Percentiles rank a stretch among this genome's conserved stretches.
These are phyloP conservation scores for Millerozyma acaciae DNA, from an alignment of 805 yeast species.

Conservation along the genomic window DNA sequence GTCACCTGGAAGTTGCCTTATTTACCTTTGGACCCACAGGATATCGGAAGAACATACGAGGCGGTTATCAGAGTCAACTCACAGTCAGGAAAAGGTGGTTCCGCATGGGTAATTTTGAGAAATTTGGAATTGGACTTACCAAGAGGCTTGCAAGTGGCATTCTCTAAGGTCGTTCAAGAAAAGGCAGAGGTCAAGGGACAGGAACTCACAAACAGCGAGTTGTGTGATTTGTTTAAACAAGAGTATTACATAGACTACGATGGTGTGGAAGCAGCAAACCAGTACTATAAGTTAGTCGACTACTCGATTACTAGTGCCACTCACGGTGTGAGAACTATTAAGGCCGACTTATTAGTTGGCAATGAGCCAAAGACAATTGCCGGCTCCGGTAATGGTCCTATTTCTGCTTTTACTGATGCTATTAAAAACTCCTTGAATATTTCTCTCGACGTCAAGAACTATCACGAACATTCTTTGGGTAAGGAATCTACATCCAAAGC, in stretches of 20 bases:
- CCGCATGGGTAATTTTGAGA: slow-evolving; percentile 80
- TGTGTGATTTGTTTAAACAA: slow-evolving; percentile 59
- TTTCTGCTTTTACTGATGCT: slow-evolving; percentile 70
- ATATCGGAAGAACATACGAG: slow-evolving; percentile 85
- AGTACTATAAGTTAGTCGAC: slow-evolving; percentile 38
- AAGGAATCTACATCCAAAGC: slow-evolving; percentile 68
- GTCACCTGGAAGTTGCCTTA: slow-evolving; percentile 72
- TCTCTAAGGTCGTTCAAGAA: slow-evolving; percentile 65
- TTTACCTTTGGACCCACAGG: slow-evolving; percentile 79
- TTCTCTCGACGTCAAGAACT: slow-evolving; percentile 58
- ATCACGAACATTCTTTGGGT: slow-evolving; percentile 80
- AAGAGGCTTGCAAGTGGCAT: slow-evolving; percentile 72
- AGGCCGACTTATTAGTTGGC: slow-evolving; percentile 47
- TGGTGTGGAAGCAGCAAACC: slow-evolving; percentile 18
- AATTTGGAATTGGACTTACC: slow-evolving; percentile 78
- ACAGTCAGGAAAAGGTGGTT: slow-evolving; percentile 86
- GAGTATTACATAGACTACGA: slow-evolving; percentile 48
- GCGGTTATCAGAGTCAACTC: slow-evolving; percentile 89
- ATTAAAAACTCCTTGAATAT: slow-evolving; percentile 45
- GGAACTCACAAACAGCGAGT: slow-evolving; percentile 63
- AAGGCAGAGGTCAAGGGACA: slow-evolving; percentile 69
- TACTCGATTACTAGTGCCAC: slow-evolving; percentile 42
- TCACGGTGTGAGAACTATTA: slow-evolving; percentile 39
- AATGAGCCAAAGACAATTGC: slow-evolving; percentile 36
- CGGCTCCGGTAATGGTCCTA: slow-evolving; percentile 81